Conservation (phyloP, 257 asterid species). For the Salvia rosmarinus region DNA sequence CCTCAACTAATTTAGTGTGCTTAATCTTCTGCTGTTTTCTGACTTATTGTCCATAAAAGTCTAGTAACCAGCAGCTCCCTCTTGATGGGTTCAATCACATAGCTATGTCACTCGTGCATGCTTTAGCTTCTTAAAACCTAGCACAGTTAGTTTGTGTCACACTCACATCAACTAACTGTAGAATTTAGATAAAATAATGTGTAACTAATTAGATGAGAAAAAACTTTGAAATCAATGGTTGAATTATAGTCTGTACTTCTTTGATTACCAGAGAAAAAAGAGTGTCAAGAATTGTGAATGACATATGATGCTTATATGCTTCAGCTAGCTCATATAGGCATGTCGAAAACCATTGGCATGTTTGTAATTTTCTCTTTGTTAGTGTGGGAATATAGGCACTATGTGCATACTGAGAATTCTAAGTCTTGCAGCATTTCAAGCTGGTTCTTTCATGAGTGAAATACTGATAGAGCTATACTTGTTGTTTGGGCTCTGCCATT, state of each 20-base stretch:
- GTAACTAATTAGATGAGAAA: neutral
- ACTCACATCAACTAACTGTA: neutral
- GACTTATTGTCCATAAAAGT: neutral
- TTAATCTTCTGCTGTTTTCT: conserved; percentile 1
- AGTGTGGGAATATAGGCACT: neutral
- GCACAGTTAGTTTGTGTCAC: neutral
- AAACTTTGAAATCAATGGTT: neutral
- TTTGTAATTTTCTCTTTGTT: neutral
- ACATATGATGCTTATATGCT: neutral
- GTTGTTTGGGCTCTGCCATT: neutral
- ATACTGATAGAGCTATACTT: neutral
- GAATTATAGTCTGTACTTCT: neutral
- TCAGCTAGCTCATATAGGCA: neutral
- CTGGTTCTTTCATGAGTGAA: conserved; percentile 9
- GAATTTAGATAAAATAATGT: neutral
- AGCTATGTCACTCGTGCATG: neutral
- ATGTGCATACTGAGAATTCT: neutral
- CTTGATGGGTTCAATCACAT: conserved; percentile 11
- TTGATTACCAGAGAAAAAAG: neutral
- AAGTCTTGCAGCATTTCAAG: neutral
- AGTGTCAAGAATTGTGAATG: neutral
- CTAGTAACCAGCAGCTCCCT: neutral
- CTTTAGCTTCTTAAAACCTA: conserved; percentile 11
- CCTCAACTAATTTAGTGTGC: neutral
- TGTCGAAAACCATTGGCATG: neutral